These are phyloP conservation scores for Camellia oleifera DNA, from an alignment of 179 eudicot species.

Conservation along the genomic window DNA sequence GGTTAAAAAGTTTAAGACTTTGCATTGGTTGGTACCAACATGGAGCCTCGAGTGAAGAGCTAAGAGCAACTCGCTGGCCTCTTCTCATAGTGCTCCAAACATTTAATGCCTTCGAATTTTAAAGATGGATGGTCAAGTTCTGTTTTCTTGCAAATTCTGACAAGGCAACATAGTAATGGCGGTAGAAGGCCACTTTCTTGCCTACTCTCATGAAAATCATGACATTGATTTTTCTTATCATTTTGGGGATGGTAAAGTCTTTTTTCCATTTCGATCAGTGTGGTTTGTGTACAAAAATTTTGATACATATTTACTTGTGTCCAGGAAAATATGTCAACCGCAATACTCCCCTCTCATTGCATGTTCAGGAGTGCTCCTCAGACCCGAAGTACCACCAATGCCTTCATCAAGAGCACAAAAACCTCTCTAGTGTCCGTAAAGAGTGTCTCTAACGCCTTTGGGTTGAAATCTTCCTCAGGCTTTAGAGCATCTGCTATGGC, in stretches of 20 bases:
- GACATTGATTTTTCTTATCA: not conserved
- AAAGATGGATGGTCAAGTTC: slow-evolving; percentile 20
- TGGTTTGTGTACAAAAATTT: not conserved
- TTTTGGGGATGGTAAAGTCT: not conserved
- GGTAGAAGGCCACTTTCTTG: not conserved
- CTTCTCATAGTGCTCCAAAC: slow-evolving; percentile 44
- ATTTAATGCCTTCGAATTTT: slow-evolving; percentile 21
- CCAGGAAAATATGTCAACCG: slow-evolving; percentile 51
- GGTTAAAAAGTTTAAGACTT: too few species aligned
- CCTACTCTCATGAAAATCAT: not conserved
- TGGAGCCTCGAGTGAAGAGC: slow-evolving; percentile 49
- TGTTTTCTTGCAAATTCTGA: slow-evolving; percentile 11
- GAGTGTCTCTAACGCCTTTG: slow-evolving; percentile 44
- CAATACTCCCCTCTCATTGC: slow-evolving; percentile 48
- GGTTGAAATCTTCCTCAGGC: slow-evolving; percentile 44
- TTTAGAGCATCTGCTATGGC: slow-evolving; percentile 59
- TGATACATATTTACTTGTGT: not conserved
- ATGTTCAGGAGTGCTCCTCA: slow-evolving; percentile 24
- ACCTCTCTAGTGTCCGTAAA: slow-evolving; percentile 35
- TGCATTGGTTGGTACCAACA: not conserved
- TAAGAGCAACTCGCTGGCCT: slow-evolving; percentile 27
- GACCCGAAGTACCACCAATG: slow-evolving; percentile 16
- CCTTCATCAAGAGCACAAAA: slow-evolving; percentile 35
- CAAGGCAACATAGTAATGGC: slow-evolving; percentile 20
- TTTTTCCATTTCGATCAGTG: not conserved